phyloP scores from a whole-genome alignment of 345 rosid genomes.

The Syzygium grande region DNA sequence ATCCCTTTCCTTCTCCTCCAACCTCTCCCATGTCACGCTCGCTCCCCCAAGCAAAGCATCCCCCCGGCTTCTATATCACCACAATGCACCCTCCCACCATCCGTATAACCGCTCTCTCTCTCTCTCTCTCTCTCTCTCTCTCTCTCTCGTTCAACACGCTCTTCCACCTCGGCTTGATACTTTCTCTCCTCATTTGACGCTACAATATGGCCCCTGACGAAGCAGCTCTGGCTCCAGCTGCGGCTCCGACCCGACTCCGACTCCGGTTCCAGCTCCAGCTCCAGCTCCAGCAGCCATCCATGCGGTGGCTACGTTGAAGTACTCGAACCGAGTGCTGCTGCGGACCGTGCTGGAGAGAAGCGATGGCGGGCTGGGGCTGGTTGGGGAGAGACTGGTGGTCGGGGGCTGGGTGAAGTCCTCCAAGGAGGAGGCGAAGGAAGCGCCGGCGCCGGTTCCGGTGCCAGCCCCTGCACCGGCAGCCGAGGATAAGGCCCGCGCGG shows the following conservation, averaged over 20 bases:
- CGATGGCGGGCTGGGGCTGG: conserved; percentile 36
- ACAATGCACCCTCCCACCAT: not conserved
- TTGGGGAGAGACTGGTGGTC: conserved; percentile 42
- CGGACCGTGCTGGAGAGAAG: conserved; percentile 35
- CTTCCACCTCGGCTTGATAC: not conserved
- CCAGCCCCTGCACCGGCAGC: conserved; percentile 7
- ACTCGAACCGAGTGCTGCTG: conserved; percentile 55
- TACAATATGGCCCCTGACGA: conserved; percentile 17
- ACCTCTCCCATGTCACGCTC: conserved; percentile 28
- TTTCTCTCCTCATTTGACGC: not conserved
- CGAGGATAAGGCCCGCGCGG: conserved; percentile 2
- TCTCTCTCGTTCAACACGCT: not conserved
- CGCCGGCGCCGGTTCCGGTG: conserved; percentile 5
- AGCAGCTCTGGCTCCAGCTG: not conserved
- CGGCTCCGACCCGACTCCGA: not conserved
- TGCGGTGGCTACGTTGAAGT: conserved; percentile 16
- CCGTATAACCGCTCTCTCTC: not conserved
- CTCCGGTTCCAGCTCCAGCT: not conserved
- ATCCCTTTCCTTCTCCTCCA: conserved; percentile 58
- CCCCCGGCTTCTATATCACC: conserved; percentile 25
- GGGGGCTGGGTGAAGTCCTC: conserved; percentile 97
- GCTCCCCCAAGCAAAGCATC: conserved; percentile 39
- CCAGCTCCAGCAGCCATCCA: not conserved
- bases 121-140: not conserved
- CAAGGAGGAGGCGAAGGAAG: conserved; percentile 43